A percentile compares a stretch with the other conserved stretches of the same genome.
Conservation (phyloP, 371 early-diverging fungal genomes). For the Syncephalis plumigaleata region DNA sequence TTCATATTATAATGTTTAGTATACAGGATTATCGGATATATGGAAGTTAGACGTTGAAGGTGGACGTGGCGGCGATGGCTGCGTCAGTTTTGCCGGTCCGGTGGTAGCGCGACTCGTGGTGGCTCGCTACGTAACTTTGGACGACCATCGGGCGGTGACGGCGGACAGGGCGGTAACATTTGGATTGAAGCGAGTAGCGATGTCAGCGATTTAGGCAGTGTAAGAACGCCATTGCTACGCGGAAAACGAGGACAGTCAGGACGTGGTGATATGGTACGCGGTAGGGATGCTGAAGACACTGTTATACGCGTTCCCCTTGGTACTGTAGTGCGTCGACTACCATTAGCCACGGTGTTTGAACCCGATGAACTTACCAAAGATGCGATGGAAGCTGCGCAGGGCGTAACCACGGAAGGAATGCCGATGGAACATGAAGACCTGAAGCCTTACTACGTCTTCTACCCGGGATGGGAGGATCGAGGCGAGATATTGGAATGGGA, state of each 20-base stretch:
- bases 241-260: slow-evolving; percentile 57
- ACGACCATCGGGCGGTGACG: slow-evolving; percentile 83
- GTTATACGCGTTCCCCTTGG: slow-evolving; percentile 83
- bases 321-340: slow-evolving; percentile 62
- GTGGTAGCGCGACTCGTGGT: too few species aligned
- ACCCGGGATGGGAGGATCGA: slow-evolving; percentile 1
- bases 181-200: slow-evolving; percentile 53
- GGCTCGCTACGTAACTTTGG: slow-evolving; percentile 40
- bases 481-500: too few species aligned
- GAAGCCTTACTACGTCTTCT: slow-evolving; percentile 8
- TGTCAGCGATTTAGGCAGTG: slow-evolving; percentile 53
- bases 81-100: slow-evolving; percentile 61
- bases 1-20: too few species aligned
- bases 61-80: slow-evolving; percentile 69
- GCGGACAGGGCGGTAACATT: slow-evolving; percentile 74
- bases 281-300: slow-evolving; percentile 51
- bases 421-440: too few species aligned
- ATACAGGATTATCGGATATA: slow-evolving; percentile 39
- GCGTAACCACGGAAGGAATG: too few species aligned
- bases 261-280: slow-evolving; percentile 60
- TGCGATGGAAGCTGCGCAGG: slow-evolving; percentile 6
- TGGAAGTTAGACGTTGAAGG: slow-evolving; percentile 13
- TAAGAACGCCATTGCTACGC: slow-evolving; percentile 28
- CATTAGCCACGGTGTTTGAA: slow-evolving; percentile 5
- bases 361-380: not conserved